phyloP scores from a whole-genome alignment of 257 asterid genomes.

The Nicotiana noctiflora region DNA sequence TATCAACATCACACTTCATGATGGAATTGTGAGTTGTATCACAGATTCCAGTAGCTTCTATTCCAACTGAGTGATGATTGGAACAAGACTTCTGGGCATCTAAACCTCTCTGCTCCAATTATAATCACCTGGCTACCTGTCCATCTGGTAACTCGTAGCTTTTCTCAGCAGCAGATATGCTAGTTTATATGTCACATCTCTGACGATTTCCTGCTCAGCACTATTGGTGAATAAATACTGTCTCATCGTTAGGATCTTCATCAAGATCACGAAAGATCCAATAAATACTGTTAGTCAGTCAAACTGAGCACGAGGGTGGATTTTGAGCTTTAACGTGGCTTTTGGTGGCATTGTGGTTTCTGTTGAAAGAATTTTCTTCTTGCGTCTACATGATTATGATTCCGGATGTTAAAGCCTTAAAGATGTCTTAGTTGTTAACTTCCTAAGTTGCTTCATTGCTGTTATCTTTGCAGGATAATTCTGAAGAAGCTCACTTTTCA shows the following conservation, averaged over 20 bases:
- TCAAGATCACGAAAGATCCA: no score
- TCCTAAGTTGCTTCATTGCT: background rate
- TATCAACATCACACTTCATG: background rate
- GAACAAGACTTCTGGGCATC: background rate
- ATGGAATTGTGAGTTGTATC: background rate
- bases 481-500: slow-evolving; percentile 6
- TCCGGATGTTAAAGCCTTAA: background rate
- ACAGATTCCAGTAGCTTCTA: background rate
- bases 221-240: background rate
- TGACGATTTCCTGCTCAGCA: background rate
- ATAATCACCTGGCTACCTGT: background rate
- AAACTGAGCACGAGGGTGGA: background rate
- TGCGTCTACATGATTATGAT: background rate
- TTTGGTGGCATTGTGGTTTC: background rate
- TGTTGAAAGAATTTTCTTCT: background rate
- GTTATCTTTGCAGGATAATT: slow-evolving; percentile 18
- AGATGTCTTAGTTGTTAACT: background rate
- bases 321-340: background rate
- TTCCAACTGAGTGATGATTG: background rate
- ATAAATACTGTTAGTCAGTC: background rate
- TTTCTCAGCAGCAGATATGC: background rate
- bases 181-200: background rate
- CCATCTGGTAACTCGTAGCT: background rate
- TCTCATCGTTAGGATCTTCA: no score
- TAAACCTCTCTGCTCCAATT: background rate